These are phyloP conservation scores for Bromus sterilis DNA, from an alignment of 176 grass and related monocot species.

Conservation along the genomic window DNA sequence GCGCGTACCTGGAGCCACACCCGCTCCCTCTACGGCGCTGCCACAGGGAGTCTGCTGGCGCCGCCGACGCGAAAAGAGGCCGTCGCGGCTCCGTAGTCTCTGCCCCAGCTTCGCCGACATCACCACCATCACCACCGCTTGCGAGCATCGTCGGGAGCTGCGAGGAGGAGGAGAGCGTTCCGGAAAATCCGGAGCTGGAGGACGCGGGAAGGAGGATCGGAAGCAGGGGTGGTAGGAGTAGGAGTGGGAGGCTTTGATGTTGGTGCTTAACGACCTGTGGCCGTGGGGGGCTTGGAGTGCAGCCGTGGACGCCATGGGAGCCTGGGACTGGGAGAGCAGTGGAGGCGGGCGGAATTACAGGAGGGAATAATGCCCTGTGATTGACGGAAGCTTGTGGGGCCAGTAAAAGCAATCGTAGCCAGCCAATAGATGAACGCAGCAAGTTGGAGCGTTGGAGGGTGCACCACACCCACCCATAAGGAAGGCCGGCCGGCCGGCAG, in stretches of 20 bases:
- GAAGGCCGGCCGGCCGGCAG: too few relatives aligned
- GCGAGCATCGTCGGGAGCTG: background rate
- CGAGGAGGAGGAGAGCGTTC: background rate
- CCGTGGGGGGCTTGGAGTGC: conserved; percentile 51
- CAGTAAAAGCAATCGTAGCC: background rate
- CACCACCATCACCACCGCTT: background rate
- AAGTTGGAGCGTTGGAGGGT: background rate
- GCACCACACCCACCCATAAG: too few relatives aligned
- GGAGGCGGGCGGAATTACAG: background rate
- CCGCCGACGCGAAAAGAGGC: conserved; percentile 12
- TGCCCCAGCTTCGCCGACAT: background rate
- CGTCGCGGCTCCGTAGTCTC: conserved; percentile 10
- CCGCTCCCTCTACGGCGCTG: conserved; percentile 7
- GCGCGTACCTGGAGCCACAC: conserved; percentile 38
- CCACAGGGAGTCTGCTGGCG: background rate
- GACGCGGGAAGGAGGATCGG: background rate
- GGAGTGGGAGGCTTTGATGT: conserved; percentile 46
- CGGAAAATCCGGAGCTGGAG: background rate
- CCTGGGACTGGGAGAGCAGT: background rate
- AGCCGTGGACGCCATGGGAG: conserved; percentile 28
- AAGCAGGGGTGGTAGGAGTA: conserved; percentile 29
- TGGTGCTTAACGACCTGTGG: conserved; percentile 27
- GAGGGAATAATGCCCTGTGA: background rate
- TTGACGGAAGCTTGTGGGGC: background rate
- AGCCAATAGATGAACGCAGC: background rate